Conservation (phyloP, 345 rosid species). For the Abelmoschus esculentus region DNA sequence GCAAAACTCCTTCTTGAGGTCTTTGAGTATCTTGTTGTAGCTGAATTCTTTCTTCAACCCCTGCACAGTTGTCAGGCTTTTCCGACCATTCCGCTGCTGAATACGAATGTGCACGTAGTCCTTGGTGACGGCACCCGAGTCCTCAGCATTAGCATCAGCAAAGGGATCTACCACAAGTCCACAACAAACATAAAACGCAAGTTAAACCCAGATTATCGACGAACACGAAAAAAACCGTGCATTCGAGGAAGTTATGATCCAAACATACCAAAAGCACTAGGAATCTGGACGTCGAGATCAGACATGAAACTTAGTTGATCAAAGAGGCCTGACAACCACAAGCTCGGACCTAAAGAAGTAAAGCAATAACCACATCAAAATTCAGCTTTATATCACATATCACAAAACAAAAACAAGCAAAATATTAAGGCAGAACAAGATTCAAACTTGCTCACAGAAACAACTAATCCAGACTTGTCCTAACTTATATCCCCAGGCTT, state of each 20-base stretch:
- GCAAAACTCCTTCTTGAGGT: conserved; percentile 87
- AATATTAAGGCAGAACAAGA: background rate
- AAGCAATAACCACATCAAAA: background rate
- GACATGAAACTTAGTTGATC: conserved; percentile 35
- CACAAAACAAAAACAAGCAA: background rate
- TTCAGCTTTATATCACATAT: background rate
- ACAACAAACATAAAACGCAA: background rate
- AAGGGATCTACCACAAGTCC: conserved; percentile 43
- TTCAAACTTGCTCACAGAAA: background rate
- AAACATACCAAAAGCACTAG: conserved; percentile 54
- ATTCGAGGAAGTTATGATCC: background rate
- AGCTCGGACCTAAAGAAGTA: conserved; percentile 4
- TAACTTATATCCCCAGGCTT: no score
- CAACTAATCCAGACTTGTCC: no score
- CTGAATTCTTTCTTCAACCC: conserved; percentile 85
- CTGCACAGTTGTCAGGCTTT: conserved; percentile 77
- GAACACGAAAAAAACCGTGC: no score
- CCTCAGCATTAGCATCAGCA: conserved; percentile 81
- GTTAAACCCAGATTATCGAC: background rate
- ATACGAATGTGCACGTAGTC: conserved; percentile 72
- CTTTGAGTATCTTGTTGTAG: conserved; percentile 80
- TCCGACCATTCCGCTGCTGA: conserved; percentile 78
- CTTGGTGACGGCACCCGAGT: conserved; percentile 66
- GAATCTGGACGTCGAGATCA: conserved; percentile 64
- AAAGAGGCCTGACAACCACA: conserved; percentile 12